Percentiles rank a stretch among this genome's conserved stretches.
Conservation (phyloP, 2,329 filamentous ascomycete species). For the Pyrenophora teres region DNA sequence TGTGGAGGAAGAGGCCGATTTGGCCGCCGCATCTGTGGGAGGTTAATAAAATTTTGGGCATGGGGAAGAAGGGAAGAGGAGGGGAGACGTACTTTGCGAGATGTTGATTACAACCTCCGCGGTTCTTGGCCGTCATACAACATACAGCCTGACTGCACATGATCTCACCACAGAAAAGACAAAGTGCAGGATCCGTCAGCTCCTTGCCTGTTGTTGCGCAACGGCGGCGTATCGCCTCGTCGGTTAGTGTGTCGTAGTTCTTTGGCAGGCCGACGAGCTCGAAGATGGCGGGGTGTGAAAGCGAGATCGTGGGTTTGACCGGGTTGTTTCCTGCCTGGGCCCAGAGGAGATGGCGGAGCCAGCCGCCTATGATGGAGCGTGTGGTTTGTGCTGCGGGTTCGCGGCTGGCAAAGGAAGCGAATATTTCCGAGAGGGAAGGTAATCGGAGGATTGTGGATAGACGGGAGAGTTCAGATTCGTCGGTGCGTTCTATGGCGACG, state of each 20-base stretch:
- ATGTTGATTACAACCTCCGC: constrained; percentile 79
- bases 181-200: constrained; percentile 86
- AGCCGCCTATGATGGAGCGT: constrained; percentile 64
- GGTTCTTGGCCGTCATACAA: constrained; percentile 70
- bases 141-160: constrained; percentile 95
- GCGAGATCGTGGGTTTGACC: constrained; percentile 52
- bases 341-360: constrained; percentile 69
- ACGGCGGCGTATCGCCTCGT: constrained; percentile 80
- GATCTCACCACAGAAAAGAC: constrained; percentile 94
- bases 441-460: constrained; percentile 76
- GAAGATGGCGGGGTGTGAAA: constrained; percentile 87
- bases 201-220: constrained; percentile 93
- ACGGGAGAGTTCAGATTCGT: constrained; percentile 79
- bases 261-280: constrained; percentile 91
- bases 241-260: constrained; percentile 89
- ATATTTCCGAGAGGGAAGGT: constrained; percentile 79
- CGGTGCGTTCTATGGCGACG: constrained; percentile 58
- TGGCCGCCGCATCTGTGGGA: constrained; percentile 76
- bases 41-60: not conserved
- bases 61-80: constrained; percentile 23
- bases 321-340: constrained; percentile 47
- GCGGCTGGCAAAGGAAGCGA: constrained; percentile 58
- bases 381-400: constrained; percentile 44
- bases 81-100: constrained; percentile 71
- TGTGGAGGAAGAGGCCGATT: constrained; percentile 93